Conservation (phyloP, 2,329 filamentous ascomycete species). For the Exophiala dermatitidis region DNA sequence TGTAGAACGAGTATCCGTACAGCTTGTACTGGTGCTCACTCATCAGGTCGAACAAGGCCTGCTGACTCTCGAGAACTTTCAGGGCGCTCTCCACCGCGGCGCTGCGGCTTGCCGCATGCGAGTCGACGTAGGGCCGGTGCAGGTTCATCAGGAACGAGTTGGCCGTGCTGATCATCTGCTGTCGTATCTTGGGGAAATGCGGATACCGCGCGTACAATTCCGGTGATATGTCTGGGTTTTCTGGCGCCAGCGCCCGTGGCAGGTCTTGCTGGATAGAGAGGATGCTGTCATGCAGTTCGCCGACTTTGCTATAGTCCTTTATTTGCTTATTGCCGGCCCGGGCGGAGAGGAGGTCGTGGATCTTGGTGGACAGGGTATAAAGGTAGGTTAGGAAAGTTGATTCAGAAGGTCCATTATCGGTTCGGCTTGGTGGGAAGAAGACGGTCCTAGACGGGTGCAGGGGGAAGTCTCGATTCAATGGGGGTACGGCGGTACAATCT, state of each 20-base stretch:
- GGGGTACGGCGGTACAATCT: slow-evolving; percentile 5
- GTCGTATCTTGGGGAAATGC: neutral
- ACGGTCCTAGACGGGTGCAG: neutral
- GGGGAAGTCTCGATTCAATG: slow-evolving; percentile 4
- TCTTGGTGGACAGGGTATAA: neutral
- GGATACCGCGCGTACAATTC: neutral
- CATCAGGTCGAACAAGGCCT: slow-evolving; percentile 2
- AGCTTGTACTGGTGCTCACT: neutral
- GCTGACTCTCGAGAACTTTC: slow-evolving; percentile 2
- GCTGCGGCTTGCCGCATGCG: slow-evolving; percentile 1
- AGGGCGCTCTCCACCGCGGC: slow-evolving; percentile 7
- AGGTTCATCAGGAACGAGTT: slow-evolving; percentile 8
- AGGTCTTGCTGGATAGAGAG: neutral
- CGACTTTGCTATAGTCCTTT: slow-evolving; percentile 2
- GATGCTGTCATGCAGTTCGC: neutral
- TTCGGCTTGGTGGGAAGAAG: neutral
- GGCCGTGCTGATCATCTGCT: neutral
- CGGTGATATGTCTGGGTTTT: neutral
- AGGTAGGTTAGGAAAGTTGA: slow-evolving; percentile 2
- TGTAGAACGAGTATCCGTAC: slow-evolving; percentile 3
- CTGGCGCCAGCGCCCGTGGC: neutral
- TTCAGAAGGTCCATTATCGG: neutral
- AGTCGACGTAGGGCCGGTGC: slow-evolving; percentile 7
- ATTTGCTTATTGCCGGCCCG: neutral
- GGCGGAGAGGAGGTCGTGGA: slow-evolving; percentile 6